Evolutionary conservation across 208 protist species (phyloP).

Genomic region (Acanthamoeba royreba): DNA sequence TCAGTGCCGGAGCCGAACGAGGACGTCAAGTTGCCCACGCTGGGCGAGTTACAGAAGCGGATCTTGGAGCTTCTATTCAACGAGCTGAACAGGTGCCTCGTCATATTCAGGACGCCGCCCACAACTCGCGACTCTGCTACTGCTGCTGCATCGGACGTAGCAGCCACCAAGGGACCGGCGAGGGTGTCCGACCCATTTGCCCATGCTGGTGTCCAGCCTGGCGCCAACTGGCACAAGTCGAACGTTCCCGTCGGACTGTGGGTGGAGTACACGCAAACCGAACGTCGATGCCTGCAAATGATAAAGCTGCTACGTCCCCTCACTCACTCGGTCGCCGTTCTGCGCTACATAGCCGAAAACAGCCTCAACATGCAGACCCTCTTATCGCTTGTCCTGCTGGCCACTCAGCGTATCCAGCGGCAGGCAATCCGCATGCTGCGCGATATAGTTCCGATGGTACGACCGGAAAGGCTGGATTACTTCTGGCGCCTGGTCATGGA

Average conservation of each 20-base stretch:
- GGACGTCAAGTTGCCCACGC: background rate
- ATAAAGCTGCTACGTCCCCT: background rate
- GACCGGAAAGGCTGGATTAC: background rate
- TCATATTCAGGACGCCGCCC: background rate
- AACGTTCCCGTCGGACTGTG: background rate
- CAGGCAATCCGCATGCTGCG: background rate
- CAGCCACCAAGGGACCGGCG: background rate
- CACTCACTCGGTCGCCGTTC: background rate
- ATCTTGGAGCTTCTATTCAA: constrained; percentile 4
- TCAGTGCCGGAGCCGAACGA: background rate
- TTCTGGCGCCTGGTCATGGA: background rate
- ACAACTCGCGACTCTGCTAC: background rate
- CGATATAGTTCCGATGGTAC: background rate
- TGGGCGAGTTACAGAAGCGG: background rate
- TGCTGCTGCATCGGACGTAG: background rate
- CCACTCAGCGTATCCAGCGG: constrained; percentile 9
- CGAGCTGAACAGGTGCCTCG: background rate
- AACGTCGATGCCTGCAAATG: background rate
- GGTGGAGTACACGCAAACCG: background rate
- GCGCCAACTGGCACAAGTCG: background rate
- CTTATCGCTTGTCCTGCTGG: constrained; percentile 15
- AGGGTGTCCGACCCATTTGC: background rate
- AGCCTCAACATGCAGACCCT: constrained; percentile 15
- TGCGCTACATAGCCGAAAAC: constrained; percentile 27
- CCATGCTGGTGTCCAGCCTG: background rate